Evolutionary conservation across 2,329 filamentous ascomycete species (phyloP).

Genomic region (Pyrenochaeta sp.): DNA sequence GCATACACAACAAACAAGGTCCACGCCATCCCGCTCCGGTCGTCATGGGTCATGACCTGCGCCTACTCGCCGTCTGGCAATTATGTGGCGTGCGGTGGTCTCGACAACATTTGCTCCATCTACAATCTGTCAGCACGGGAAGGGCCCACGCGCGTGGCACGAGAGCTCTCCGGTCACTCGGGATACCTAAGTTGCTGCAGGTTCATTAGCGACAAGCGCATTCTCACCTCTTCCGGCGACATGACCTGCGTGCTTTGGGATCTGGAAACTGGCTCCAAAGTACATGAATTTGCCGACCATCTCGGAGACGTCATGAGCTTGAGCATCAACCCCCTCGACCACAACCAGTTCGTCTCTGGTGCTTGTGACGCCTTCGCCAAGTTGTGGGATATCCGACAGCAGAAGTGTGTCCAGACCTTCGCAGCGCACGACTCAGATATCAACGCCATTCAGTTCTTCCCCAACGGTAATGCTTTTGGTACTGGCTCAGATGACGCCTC

Average conservation of each 20-base stretch:
- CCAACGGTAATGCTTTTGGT: conserved; percentile 97
- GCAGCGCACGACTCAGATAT: conserved; percentile 98
- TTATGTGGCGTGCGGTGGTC: conserved; percentile 96
- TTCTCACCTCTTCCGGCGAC: conserved; percentile 96
- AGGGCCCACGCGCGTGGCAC: conserved; percentile 94
- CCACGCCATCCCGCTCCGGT: conserved; percentile 94
- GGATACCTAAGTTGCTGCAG: conserved; percentile 98
- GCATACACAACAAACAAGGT: conserved; percentile 99
- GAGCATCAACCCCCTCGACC: conserved; percentile 98
- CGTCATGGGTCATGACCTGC: conserved; percentile 99
- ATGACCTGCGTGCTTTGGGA: conserved; percentile 99
- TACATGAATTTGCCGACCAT: conserved; percentile 98
- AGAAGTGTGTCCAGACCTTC: conserved; percentile 98
- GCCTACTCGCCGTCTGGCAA: conserved; percentile 98
- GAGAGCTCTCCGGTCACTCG: conserved; percentile 94
- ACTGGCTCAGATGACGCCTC: conserved; percentile 98
- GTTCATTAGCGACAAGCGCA: conserved; percentile 98
- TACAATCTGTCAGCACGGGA: conserved; percentile 98
- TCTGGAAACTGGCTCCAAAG: conserved; percentile 95
- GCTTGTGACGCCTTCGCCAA: conserved; percentile 99
- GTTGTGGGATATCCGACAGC: conserved; percentile 97
- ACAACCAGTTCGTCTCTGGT: conserved; percentile 99
- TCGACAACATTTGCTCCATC: conserved; percentile 99
- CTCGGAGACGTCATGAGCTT: conserved; percentile 99
- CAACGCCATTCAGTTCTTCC: conserved; percentile 99